phyloP scores from a whole-genome alignment of 179 eudicot species.

The Corrigiola litoralis region DNA sequence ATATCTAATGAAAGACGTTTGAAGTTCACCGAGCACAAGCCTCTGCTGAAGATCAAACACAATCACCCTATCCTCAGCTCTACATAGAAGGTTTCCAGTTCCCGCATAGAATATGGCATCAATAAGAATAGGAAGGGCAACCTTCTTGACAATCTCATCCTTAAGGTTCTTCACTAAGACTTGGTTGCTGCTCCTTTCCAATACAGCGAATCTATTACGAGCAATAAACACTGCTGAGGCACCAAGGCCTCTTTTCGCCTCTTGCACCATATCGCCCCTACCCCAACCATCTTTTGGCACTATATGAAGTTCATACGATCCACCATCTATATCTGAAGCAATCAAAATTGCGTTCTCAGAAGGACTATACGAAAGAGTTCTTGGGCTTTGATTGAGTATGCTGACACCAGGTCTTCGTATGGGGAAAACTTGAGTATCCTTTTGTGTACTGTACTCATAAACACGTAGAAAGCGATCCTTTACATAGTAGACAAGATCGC shows the following conservation, averaged over 20 bases:
- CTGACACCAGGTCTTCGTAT: slow-evolving; percentile 80
- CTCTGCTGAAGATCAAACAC: slow-evolving; percentile 92
- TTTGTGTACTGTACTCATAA: slow-evolving; percentile 73
- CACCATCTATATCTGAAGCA: slow-evolving; percentile 89
- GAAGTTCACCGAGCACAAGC: slow-evolving; percentile 73
- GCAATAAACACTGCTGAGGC: slow-evolving; percentile 84
- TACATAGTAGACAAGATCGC: slow-evolving; percentile 71
- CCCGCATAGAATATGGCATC: slow-evolving; percentile 93
- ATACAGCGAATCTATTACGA: slow-evolving; percentile 88
- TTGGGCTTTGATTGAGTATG: slow-evolving; percentile 78
- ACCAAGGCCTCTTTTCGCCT: slow-evolving; percentile 77
- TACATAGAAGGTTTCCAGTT: slow-evolving; percentile 80
- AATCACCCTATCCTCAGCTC: slow-evolving; percentile 80
- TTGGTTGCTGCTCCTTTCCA: slow-evolving; percentile 82
- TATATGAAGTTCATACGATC: slow-evolving; percentile 82
- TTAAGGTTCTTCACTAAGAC: slow-evolving; percentile 78
- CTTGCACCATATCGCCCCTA: slow-evolving; percentile 71
- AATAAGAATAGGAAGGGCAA: slow-evolving; percentile 58
- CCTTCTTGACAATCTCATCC: slow-evolving; percentile 85
- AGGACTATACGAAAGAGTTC: slow-evolving; percentile 80
- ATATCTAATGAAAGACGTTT: slow-evolving; percentile 65
- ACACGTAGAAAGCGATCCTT: slow-evolving; percentile 82
- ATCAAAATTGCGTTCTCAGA: slow-evolving; percentile 81
- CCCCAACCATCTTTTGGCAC: slow-evolving; percentile 72
- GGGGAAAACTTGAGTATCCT: slow-evolving; percentile 77